Evolutionary conservation across 2,329 filamentous ascomycete genomes (phyloP).

Genomic region (Nigrograna mackinnonii): DNA sequence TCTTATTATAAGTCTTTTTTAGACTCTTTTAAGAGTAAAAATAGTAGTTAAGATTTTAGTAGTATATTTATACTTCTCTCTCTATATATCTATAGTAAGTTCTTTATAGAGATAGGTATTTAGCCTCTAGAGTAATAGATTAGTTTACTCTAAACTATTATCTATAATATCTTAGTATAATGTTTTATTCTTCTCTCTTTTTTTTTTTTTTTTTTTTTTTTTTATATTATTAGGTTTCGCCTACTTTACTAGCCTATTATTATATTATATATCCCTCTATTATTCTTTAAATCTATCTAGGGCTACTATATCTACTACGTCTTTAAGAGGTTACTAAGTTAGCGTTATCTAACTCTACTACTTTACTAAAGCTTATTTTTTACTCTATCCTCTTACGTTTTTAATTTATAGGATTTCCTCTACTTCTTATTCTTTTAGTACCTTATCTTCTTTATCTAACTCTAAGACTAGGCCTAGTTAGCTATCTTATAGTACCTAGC

Average conservation of each 20-base stretch:
- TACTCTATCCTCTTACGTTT: constrained; percentile 3
- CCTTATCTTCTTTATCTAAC: neutral
- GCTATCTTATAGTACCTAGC: constrained; percentile 1
- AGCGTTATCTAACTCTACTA: constrained; percentile 4
- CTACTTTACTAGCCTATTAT: too few species aligned
- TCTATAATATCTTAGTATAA: neutral
- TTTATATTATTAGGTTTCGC: constrained; percentile 4
- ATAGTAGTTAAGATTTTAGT: constrained; percentile 1
- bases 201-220: constrained; percentile 1
- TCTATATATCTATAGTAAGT: constrained; percentile 1
- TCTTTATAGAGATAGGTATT: neutral
- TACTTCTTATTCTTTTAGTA: constrained; percentile 1
- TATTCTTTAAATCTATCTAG: constrained; percentile 5
- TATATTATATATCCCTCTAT: constrained; percentile 7
- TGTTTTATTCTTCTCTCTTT: neutral
- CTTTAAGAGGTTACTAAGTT: constrained; percentile 1
- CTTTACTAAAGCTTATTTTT: constrained; percentile 8
- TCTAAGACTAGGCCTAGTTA: constrained; percentile 4
- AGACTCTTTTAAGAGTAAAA: constrained; percentile 1
- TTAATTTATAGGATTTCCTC: constrained; percentile 4
- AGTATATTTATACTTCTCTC: neutral
- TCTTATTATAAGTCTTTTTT: constrained; percentile 1
- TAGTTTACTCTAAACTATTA: constrained; percentile 1
- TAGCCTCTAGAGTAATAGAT: too few species aligned
- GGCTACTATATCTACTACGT: constrained; percentile 3